Evolutionary conservation across 108 stramenopile genomes (phyloP), one percentile per base, ranked within the genome.

Genomic region (Cyclotella sp.): DNA sequence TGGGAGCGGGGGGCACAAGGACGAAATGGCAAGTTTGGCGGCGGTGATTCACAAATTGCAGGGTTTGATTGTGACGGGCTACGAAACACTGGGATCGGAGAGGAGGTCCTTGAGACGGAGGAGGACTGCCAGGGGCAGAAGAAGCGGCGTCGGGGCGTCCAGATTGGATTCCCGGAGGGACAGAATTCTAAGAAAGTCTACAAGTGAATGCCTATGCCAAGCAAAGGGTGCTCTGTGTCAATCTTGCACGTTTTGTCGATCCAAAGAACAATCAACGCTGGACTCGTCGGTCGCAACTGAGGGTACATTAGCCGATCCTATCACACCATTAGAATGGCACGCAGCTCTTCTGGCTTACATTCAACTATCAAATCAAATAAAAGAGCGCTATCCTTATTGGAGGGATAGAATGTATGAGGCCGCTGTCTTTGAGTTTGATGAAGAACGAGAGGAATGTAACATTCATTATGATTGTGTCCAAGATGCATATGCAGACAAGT

Each of bases 321-420:
- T 84, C 52, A 74, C 76, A 22, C 65, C 88, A 49, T 82, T 87
- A 47, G 87, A 90, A 62, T 65, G 87, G 34, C 88, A 90, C 67
- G 87, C 86, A 13, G 86, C 91, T 16, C 46, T 92, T 18, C 65
- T 92, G 49, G 86, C 85, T 16, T 90, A 84, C 58, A 59, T 88
- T 40, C 89, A 92, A 65, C 63, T 87, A 19, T 81, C 67, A 3
- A 77, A 77, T 59, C 77, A 84, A 51, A 76, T 84, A 7, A 69
- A 62, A 9, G 69, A 52, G 27, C 61, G 70, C 19, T 64, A 68
- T 72, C 83, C 83, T n/a, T 59, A 18, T 47, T 77, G 69, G 77
- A 80, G 79, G 46, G 83, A 84, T 77, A 51, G 68, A 19, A 59
- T 76, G 59, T 84, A 81, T 70, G 42, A 70, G 39, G 60, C 15